These are phyloP conservation scores for Hyaloperonospora brassicae DNA, from an alignment of 352 stramenopile genomes.

Conservation along the genomic window DNA sequence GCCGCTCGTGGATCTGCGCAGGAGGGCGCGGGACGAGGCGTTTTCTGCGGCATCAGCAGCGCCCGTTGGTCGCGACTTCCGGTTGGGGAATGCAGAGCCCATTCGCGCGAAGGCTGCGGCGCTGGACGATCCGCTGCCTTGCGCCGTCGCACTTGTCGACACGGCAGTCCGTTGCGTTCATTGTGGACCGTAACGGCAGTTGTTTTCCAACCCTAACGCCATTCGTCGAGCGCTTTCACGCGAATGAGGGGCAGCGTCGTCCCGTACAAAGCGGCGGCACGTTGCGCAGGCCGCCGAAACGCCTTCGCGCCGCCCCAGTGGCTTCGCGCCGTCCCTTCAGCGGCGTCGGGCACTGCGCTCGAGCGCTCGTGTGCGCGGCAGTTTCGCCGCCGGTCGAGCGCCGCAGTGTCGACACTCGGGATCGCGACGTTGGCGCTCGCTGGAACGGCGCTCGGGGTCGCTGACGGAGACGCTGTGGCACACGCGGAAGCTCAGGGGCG, in stretches of 20 bases:
- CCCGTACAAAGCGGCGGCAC: too few relatives aligned
- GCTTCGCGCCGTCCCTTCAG: background rate
- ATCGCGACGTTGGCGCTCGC: constrained; percentile 10
- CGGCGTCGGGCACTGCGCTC: background rate
- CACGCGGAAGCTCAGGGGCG: background rate
- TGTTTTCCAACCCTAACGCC: too few relatives aligned
- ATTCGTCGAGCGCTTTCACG: too few relatives aligned
- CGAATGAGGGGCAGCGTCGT: too few relatives aligned
- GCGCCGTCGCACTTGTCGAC: constrained; percentile 10
- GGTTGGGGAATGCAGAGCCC: constrained; percentile 13
- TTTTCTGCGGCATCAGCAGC: too few relatives aligned
- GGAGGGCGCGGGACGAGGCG: too few relatives aligned
- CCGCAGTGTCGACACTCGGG: constrained; percentile 2
- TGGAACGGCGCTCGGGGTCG: background rate
- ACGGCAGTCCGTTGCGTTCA: constrained; percentile 10
- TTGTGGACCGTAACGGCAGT: too few relatives aligned
- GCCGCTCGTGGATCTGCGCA: too few relatives aligned
- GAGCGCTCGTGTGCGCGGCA: background rate
- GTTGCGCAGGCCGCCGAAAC: too few relatives aligned
- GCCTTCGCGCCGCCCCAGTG: too few relatives aligned
- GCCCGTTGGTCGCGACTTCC: background rate
- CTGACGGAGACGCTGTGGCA: constrained; percentile 5
- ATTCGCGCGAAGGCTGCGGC: background rate
- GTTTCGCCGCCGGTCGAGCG: constrained; percentile 1
- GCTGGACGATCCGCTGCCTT: constrained; percentile 9